Conservation (phyloP, 108 stramenopile genomes). For the Pseudonitzschia pungens region DNA sequence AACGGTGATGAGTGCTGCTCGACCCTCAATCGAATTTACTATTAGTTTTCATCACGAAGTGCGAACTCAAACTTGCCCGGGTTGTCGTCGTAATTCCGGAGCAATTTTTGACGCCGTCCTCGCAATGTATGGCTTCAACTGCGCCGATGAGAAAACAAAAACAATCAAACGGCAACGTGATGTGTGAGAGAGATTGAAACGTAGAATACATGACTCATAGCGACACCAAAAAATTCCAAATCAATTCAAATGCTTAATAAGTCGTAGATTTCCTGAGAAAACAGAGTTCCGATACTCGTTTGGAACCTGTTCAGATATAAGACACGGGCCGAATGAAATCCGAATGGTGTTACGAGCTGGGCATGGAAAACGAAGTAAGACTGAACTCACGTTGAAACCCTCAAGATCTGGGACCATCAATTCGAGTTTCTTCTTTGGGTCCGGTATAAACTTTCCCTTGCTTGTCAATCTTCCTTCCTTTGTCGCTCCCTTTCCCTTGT, state of each 20-base stretch:
- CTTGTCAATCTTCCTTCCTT: constrained; percentile 71
- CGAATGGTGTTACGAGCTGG: background rate
- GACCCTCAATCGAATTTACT: background rate
- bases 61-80: constrained; percentile 26
- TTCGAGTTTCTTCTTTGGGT: constrained; percentile 67
- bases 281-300: too few relatives aligned
- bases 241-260: too few relatives aligned
- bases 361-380: background rate
- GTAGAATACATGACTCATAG: background rate
- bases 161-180: background rate
- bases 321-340: background rate
- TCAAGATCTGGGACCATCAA: constrained; percentile 79
- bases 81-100: constrained; percentile 52
- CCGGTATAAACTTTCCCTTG: constrained; percentile 77
- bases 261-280: too few relatives aligned
- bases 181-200: background rate
- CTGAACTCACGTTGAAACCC: constrained; percentile 58
- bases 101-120: constrained; percentile 61
- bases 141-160: constrained; percentile 32
- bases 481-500: constrained; percentile 87
- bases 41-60: background rate
- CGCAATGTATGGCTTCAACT: constrained; percentile 81
- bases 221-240: background rate
- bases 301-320: background rate
- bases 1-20: background rate